Evolutionary conservation across 306 rosid genomes (phyloP).

Genomic region (Prunus mongolica): DNA sequence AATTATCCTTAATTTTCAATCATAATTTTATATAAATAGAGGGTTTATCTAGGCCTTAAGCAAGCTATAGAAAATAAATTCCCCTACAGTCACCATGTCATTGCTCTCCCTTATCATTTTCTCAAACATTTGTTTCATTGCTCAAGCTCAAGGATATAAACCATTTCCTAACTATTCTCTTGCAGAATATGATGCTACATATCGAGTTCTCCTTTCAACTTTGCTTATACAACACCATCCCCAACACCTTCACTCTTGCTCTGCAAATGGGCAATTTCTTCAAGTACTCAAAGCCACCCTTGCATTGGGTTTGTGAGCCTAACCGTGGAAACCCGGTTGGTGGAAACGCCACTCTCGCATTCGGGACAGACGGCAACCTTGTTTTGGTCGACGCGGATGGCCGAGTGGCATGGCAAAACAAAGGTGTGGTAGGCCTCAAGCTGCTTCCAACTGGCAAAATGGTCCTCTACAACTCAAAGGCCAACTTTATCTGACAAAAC

Average conservation of each 20-base stretch:
- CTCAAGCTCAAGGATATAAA: slow-evolving; percentile 19
- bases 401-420: slow-evolving; percentile 60
- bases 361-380: slow-evolving; percentile 66
- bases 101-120: slow-evolving; percentile 9
- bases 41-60: no score
- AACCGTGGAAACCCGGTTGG: slow-evolving; percentile 63
- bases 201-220: slow-evolving; percentile 48
- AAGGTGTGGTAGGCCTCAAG: slow-evolving; percentile 55
- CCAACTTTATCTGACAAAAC: slow-evolving; percentile 69
- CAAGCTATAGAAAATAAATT: no score
- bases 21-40: no score
- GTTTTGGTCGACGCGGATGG: slow-evolving; percentile 54
- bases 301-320: slow-evolving; percentile 79
- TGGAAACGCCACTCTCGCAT: slow-evolving; percentile 52
- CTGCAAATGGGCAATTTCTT: slow-evolving; percentile 40
- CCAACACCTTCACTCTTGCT: slow-evolving; percentile 61
- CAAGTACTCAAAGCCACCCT: slow-evolving; percentile 37
- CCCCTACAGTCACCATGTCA: not conserved
- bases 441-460: slow-evolving; percentile 60
- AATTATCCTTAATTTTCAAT: no score
- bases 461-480: slow-evolving; percentile 48
- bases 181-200: slow-evolving; percentile 49
- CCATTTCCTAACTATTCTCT: not conserved
- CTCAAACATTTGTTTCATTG: slow-evolving; percentile 11
- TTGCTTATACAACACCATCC: slow-evolving; percentile 66